Evolutionary conservation across 768 basidiomycete genomes (phyloP), one percentile per base, ranked within the genome.

Genomic region (Suillus luteus): DNA sequence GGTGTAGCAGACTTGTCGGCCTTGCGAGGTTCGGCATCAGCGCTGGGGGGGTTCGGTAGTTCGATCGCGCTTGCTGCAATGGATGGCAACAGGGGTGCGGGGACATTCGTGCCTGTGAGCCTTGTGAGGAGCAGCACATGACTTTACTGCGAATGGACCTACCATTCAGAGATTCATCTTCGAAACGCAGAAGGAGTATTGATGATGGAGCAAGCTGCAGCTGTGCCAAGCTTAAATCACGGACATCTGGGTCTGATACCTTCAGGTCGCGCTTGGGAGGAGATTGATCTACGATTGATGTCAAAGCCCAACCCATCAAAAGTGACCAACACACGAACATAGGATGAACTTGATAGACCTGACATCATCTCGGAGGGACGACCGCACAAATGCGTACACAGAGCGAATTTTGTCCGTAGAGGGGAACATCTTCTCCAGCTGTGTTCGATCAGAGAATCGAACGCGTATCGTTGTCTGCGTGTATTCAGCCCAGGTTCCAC

Each of bases 261-360:
- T 88, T 92, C 68, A 93, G 80, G 61, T 96, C 95, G 33, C 89
- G 86, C 69, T 87, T 89, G 1, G 94, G 95, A 2, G 92, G 93
- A 3, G 82, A 79, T 77, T 95, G 92, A 75, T 91, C 93, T 95
- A 48, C 17, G 48, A 22, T 43, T 44, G 27, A 58, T n/a, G 33
- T 68, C 9, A 62, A 58, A 27, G 17, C 17, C 17, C 2, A 9
- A 12, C 57, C n/a, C 44, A 51, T 49, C 54, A 10, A 38, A 31
- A 8, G n/a, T n/a, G 6, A 15, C 17, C 40, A 19, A 43, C 55
- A 44, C 40, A 82, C 87, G 60, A 69, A 95, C 94, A 96, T 44
- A 96, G 81, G 44, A 94, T 81, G 70, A 95, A 96, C 69, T 93
- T 93, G 76, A 86, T 85, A 3, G 87, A 82, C 72, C 91, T 87